Base-by-base conservation (phyloP, 192 early-diverging fungal species). In the Umbelopsis vinacea region DNA sequence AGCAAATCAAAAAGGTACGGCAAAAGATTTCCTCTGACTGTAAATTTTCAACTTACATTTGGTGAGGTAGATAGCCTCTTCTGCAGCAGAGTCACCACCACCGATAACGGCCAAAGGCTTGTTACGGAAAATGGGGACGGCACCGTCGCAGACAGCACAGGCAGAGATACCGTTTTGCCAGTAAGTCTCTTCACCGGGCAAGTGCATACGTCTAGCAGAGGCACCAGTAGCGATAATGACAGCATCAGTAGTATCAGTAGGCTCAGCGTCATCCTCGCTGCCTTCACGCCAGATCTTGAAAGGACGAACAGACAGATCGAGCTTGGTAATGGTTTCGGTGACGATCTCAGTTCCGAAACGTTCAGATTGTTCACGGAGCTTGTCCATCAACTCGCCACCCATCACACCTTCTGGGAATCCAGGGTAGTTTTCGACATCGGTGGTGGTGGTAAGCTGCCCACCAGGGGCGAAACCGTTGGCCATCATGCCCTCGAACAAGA, bases 81-180 rank as follows among this genome's bases (percentile, higher is more conserved):
- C 97, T 77, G 89, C 91, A 48, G 93, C 96, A 74, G 94, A 96
- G 81, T 98, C 97, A 69, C 97, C 97, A 71, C 95, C 97, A 69
- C 97, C 97, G 71, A 99, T 91, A 45, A 99, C 97, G 22, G 90
- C 96, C 67, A 99, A 82, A 26, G 94, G 93, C 84, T 96, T 96
- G 79, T 96, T 93, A 73, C 95, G 89, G 89, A 98, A 99, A 71
- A 98, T 95, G 21, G 97, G 97, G 21, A 93, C 95, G 52, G 96
- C 95, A 74, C 96, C 97, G 80, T 99, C 97, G 84, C 97, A 99
- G 52, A 99, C 97, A 63, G 97, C 97, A 75, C 97, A 99, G 7
- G 97, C 97, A 68, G 94, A 96, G 83, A 99, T 99, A 73, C 97
- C 97, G n/a, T 91, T 91, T 82, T 99, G 95, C 97, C 97, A 98